Evolutionary conservation across 2,329 filamentous ascomycete species (phyloP), one percentile per base, ranked within the genome.

Genomic region (Xylariaceae sp.): DNA sequence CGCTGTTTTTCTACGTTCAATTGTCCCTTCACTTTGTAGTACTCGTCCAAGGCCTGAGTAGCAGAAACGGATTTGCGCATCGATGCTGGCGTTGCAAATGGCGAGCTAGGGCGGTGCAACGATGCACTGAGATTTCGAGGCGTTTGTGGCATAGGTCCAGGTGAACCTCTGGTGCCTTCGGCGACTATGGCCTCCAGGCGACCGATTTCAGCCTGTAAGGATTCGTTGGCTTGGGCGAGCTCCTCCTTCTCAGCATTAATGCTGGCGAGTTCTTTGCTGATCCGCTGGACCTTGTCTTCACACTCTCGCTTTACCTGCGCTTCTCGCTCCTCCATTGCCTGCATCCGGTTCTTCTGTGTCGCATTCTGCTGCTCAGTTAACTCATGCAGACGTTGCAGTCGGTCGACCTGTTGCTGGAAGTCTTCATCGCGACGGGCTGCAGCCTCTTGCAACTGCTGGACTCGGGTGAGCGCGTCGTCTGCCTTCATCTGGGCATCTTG

Each of bases 401-500:
- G 88, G 64, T 95, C 91, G 6, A 96, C 80, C 72, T 97, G 92
- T 58, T 92, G 87, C 67, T 88, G 86, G 78, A 94, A 95, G 62
- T 88, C 88, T 71, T 97, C 89, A 62, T 96, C 87, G n/a, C 87
- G 86, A 56, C 89, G 85, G 1, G 90, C 88, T 30, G 89, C 88
- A 17, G 90, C 84, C 70, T 96, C 92, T 69, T 94, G 88, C 39
- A 97, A 82, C 71, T 92, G 88, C 69, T 97, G 91, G 35, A 96
- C 85, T 69, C 88, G 91, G 49, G 83, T 79, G 50, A 96, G 82
- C 4, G 88, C 86, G 60, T 97, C 90, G 61, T 97, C 92, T 1
- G 90, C 87, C 76, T 94, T 96, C 69, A 88, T 83, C 70, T 93
- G 90, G 51, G 95, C 81, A 60, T 94, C 90, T 34, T 92, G 89